Conservation (phyloP, 2,329 filamentous ascomycete species). For the Colletotrichum zoysiae region DNA sequence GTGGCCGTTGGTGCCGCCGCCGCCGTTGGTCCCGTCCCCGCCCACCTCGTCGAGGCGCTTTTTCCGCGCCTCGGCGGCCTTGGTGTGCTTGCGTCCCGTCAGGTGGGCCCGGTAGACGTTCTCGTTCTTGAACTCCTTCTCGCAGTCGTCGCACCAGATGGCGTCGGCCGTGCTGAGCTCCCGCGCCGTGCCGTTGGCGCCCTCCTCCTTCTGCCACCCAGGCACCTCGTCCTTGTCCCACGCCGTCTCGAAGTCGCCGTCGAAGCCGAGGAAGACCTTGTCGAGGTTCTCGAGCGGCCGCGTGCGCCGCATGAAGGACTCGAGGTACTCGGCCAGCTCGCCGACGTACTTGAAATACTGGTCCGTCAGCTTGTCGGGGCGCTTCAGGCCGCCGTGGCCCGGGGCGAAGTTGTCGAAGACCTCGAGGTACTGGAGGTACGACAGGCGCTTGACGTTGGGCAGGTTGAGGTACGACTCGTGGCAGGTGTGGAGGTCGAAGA, state of each 20-base stretch:
- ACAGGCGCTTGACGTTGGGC: slow-evolving; percentile 84
- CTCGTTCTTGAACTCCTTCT: slow-evolving; percentile 95
- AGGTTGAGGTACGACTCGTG: slow-evolving; percentile 95
- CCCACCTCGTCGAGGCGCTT: slow-evolving; percentile 58
- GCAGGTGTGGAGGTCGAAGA: slow-evolving; percentile 85
- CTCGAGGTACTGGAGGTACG: slow-evolving; percentile 94
- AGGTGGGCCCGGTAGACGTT: slow-evolving; percentile 94
- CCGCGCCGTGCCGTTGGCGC: slow-evolving; percentile 52
- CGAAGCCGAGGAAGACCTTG: slow-evolving; percentile 80
- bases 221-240: slow-evolving; percentile 86
- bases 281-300: slow-evolving; percentile 88
- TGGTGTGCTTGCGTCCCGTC: slow-evolving; percentile 91
- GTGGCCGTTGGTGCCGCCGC: slow-evolving; percentile 44
- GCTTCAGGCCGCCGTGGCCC: slow-evolving; percentile 79
- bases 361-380: slow-evolving; percentile 89
- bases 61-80: slow-evolving; percentile 77
- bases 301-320: slow-evolving; percentile 87
- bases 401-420: slow-evolving; percentile 88
- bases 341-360: slow-evolving; percentile 92
- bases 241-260: slow-evolving; percentile 83
- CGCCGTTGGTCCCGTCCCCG: slow-evolving; percentile 47
- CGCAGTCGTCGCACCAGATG: slow-evolving; percentile 90
- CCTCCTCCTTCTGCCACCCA: slow-evolving; percentile 77
- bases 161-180: slow-evolving; percentile 66
- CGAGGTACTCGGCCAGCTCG: slow-evolving; percentile 83